These are phyloP conservation scores for Fusarium stilboides DNA, from an alignment of 2,329 filamentous ascomycete species.

Conservation along the genomic window DNA sequence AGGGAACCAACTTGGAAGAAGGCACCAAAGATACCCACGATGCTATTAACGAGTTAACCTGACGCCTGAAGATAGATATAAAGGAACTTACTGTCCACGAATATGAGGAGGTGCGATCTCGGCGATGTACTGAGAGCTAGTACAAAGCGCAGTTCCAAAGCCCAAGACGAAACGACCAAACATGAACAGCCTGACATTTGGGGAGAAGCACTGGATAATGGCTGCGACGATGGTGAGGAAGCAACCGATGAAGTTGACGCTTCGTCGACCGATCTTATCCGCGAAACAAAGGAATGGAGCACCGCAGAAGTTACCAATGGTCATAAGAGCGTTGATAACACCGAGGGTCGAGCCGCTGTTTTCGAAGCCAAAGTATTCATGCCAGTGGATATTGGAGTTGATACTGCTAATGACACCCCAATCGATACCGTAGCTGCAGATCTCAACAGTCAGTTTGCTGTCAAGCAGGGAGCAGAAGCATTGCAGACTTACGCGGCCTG, in stretches of 20 bases:
- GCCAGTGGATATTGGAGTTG: slow-evolving; percentile 45
- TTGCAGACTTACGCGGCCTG: slow-evolving; percentile 23
- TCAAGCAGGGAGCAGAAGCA: too few relatives aligned
- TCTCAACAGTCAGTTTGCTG: background rate
- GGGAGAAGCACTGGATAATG: slow-evolving; percentile 41
- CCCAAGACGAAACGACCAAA: slow-evolving; percentile 41
- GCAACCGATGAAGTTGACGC: slow-evolving; percentile 43
- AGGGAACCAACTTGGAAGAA: slow-evolving; percentile 46
- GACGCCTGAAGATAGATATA: accelerated
- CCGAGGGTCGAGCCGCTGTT: slow-evolving; percentile 40
- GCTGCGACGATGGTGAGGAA: slow-evolving; percentile 41
- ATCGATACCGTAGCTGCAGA: slow-evolving; percentile 42
- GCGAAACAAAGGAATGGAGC: slow-evolving; percentile 40
- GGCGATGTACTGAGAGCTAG: slow-evolving; percentile 45
- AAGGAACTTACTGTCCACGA: slow-evolving; percentile 30
- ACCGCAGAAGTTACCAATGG: slow-evolving; percentile 45
- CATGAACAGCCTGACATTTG: slow-evolving; percentile 41
- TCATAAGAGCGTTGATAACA: slow-evolving; percentile 46
- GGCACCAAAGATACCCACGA: slow-evolving; percentile 45
- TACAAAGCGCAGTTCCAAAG: slow-evolving; percentile 45
- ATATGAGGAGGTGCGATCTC: slow-evolving; percentile 44
- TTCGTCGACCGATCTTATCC: slow-evolving; percentile 44
- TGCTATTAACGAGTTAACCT: background rate
- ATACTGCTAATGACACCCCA: slow-evolving; percentile 47
- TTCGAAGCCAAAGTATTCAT: slow-evolving; percentile 42